A percentile compares a stretch with the other conserved stretches of the same genome.
Evolutionary conservation across 768 basidiomycete genomes (phyloP).

Genomic region (Suillus weaverae): DNA sequence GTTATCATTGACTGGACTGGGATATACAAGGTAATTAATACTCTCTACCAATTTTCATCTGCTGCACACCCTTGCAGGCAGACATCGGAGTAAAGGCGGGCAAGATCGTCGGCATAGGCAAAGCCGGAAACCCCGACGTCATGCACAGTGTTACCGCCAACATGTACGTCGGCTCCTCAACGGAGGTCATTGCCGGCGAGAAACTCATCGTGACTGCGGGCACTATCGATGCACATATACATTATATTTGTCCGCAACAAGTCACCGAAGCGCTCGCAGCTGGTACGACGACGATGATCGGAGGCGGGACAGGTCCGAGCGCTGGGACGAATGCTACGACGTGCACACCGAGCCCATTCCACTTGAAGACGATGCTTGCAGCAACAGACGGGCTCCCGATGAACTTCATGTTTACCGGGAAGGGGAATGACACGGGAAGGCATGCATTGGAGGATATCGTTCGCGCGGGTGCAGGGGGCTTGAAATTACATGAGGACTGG

Average conservation of each 20-base stretch:
- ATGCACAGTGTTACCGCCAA: slow-evolving; percentile 76
- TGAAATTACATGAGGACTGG: slow-evolving; percentile 99
- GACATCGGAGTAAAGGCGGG: slow-evolving; percentile 92
- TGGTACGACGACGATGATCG: slow-evolving; percentile 92
- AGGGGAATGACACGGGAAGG: slow-evolving; percentile 88
- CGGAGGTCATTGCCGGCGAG: slow-evolving; percentile 96
- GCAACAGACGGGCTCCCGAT: slow-evolving; percentile 89
- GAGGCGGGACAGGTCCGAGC: slow-evolving; percentile 93
- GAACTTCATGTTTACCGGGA: slow-evolving; percentile 95
- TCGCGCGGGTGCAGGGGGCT: slow-evolving; percentile 78
- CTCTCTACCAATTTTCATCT: background rate
- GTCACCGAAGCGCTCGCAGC: slow-evolving; percentile 81
- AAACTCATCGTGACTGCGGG: slow-evolving; percentile 93
- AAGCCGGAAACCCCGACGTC: slow-evolving; percentile 94
- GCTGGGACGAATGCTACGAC: slow-evolving; percentile 89
- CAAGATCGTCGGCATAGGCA: slow-evolving; percentile 85
- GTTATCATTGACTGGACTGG: slow-evolving; percentile 94
- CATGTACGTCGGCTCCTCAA: slow-evolving; percentile 85
- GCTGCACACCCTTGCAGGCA: slow-evolving; percentile 52
- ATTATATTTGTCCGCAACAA: slow-evolving; percentile 94
- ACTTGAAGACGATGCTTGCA: slow-evolving; percentile 86
- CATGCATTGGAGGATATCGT: slow-evolving; percentile 78
- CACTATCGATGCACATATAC: slow-evolving; percentile 87
- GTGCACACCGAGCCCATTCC: slow-evolving; percentile 88
- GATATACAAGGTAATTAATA: slow-evolving; percentile 76